Base-by-base conservation (phyloP, 73 alveolate genomes). In the Paramecium primaurelia region DNA sequence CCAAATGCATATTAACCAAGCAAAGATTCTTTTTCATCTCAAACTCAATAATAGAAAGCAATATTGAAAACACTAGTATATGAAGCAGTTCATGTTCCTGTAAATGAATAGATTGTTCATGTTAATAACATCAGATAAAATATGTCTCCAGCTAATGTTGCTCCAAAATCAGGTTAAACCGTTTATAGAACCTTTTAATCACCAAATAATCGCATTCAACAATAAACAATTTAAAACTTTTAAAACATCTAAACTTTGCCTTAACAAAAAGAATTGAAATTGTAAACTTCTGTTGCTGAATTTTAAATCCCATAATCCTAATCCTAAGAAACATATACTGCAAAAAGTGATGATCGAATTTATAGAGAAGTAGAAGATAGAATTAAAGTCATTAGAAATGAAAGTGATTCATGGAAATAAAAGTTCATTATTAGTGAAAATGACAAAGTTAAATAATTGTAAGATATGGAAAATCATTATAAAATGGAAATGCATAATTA, bases 11-110 rank as follows among this genome's bases (percentile, higher is more conserved):
- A 68, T 32, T 68, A 68, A 32, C 30, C 26, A 32, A 68, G 16
- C 26, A 12, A 73, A 73, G 32, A 73, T 38, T 40, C 58, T 22
- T 73, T 8, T 40, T n/a, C 34, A 73, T 37, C 58, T 37, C 18
- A 73, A 14, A 25, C 87, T 8, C 6, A 12, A 30, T 38, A 73
- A 73, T 73, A 32, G 12, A 68, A 28, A 14, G 28, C 69, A 14
- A 8, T 47, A 8, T 49, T 80, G 22, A 80, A 80, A 10, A 38
- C 91, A 10, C 8, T 80, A 45, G 47, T 80, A 5, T 47, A 80
- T 80, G 77, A 80, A 80, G 91, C 91, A 9, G 16, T 80, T 8
- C 91, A 45, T 45, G 91, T 80, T 4, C 91, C 91, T 32, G 30
- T 80, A 1, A 80, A 80, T 47, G 44, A 80, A 32, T 25, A 45